phyloP scores from a whole-genome alignment of 768 basidiomycete species.

The Lactarius trivialis region DNA sequence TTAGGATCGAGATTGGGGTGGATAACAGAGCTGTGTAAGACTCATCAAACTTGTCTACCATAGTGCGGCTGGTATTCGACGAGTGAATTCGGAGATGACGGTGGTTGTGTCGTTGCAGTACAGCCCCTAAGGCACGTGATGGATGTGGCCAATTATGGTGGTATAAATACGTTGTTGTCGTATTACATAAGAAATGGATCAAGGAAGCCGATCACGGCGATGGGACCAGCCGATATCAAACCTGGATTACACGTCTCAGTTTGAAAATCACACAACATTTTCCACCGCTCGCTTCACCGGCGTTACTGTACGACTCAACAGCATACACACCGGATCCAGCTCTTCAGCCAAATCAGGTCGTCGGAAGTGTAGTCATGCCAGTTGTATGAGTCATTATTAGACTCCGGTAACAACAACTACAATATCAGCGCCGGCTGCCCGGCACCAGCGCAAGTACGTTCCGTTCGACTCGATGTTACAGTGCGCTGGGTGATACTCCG shows the following conservation, averaged over 20 bases:
- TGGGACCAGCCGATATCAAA: neutral
- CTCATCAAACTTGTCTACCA: neutral
- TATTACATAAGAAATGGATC: neutral
- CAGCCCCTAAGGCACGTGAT: neutral
- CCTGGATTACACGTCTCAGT: neutral
- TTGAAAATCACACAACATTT: neutral
- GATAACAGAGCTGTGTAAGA: neutral
- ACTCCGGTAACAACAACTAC: neutral
- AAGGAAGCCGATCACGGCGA: slow-evolving; percentile 4
- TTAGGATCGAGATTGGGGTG: neutral
- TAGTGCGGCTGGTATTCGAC: neutral
- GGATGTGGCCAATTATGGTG: neutral
- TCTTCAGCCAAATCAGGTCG: neutral
- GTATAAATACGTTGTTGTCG: neutral
- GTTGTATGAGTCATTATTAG: neutral
- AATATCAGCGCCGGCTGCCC: slow-evolving; percentile 6
- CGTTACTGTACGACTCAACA: neutral
- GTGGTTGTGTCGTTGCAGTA: neutral
- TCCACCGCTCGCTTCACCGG: neutral
- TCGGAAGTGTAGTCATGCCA: neutral
- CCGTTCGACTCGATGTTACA: slow-evolving; percentile 5
- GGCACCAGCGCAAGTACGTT: slow-evolving; percentile 10
- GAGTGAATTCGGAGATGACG: slow-evolving; percentile 4
- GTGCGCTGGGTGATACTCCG: neutral
- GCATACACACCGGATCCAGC: neutral